Evolutionary conservation across 2,329 filamentous ascomycete genomes (phyloP).

Genomic region (Dactylonectria estremocensis): DNA sequence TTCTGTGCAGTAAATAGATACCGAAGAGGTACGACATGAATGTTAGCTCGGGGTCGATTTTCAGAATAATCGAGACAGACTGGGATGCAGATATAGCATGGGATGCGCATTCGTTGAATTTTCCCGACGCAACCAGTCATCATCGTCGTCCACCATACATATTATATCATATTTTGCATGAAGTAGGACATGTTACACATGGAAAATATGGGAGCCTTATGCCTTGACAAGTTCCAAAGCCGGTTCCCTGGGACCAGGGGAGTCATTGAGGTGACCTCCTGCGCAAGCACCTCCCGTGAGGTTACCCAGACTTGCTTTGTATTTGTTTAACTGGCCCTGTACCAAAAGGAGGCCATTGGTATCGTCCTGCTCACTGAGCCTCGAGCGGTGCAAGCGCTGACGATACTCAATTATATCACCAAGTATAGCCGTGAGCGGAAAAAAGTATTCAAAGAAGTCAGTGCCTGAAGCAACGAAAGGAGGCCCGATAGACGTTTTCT

Average conservation of each 20-base stretch:
- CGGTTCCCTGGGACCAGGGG: constrained; percentile 45
- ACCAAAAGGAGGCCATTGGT: not conserved
- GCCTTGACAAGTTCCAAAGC: constrained; percentile 55
- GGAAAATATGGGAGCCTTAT: constrained; percentile 63
- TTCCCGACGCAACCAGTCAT: constrained; percentile 63
- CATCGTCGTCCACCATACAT: constrained; percentile 63
- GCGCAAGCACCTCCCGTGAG: constrained; percentile 50
- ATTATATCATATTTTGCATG: constrained; percentile 66
- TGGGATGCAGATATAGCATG: constrained; percentile 64
- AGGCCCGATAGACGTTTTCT: constrained; percentile 38
- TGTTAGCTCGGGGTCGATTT: constrained; percentile 63
- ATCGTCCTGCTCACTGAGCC: constrained; percentile 49
- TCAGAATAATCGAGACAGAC: constrained; percentile 62
- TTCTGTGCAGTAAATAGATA: constrained; percentile 67
- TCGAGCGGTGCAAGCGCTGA: constrained; percentile 59
- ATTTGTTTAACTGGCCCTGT: not conserved
- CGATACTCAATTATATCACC: constrained; percentile 66
- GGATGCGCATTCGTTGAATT: constrained; percentile 61
- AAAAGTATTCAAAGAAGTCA: constrained; percentile 65
- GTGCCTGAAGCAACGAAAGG: constrained; percentile 57
- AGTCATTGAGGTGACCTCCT: not conserved
- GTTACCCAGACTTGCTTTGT: constrained; percentile 19
- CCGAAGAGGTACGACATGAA: constrained; percentile 69
- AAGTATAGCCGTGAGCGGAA: constrained; percentile 64
- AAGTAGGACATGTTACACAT: constrained; percentile 63